Base-by-base conservation (phyloP, 2,329 filamentous ascomycete species). In the Claviceps digitariae region DNA sequence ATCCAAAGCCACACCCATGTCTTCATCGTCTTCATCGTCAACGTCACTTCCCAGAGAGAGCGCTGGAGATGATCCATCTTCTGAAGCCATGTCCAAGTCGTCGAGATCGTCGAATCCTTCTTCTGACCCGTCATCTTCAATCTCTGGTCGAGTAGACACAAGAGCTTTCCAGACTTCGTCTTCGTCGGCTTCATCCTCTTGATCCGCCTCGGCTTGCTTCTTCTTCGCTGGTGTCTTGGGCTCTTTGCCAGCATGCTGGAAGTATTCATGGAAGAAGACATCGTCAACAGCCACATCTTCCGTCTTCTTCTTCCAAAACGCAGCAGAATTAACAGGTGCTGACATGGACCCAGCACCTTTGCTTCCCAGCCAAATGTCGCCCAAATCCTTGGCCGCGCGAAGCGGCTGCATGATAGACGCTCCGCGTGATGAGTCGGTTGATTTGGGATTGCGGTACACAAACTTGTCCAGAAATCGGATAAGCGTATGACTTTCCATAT, bases 251-350 rank as follows among this genome's bases (percentile, higher is more conserved):
- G 87, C 71, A 57, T 84, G 80, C 56, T 81, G 84, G 71, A 98
- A 98, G 79, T 98, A 98, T 59, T 89, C 84, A 69, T 98, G 93
- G 80, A 98, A 98, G 80, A 98, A 98, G 41, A 90, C 87, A 65
- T 98, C 93, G 59, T 98, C 90, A 0, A 83, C 88, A 3, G 86
- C 83, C 46, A 98, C 85, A 52, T 97, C 84, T 58, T 89, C 84
- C n/a, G 79, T 76, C 72, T 89, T 90, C 79, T 88, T 89, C 63
- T 84, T 84, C 88, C 90, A 95, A 75, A 98, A 98, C 3, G 81
- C 75, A 57, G 94, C 86, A 1, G 85, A 85, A 69, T 98, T 98
- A 67, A 98, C 77, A 6, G 71, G 66, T 9, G 66, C 60, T 52
- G 66, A 60, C 54, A 66, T 56, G 48, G 64, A 61, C 17, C 67